Conservation (phyloP, 208 protist genomes). For the Trypanosomatidae sp. region DNA sequence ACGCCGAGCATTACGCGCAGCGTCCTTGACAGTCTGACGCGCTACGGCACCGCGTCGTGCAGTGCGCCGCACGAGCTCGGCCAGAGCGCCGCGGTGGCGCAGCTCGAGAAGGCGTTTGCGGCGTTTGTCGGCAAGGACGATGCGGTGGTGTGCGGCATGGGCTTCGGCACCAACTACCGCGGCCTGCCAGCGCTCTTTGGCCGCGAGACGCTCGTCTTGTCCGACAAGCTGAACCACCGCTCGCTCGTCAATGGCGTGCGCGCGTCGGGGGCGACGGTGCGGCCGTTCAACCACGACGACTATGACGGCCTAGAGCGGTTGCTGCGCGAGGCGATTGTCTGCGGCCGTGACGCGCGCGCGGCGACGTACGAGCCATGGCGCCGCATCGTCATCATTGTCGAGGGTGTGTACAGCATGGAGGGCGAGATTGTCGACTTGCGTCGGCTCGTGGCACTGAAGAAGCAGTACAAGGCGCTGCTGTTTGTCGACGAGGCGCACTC, state of each 20-base stretch:
- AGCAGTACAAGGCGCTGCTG: slow-evolving; percentile 94
- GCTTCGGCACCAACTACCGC: slow-evolving; percentile 85
- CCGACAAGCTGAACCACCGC: slow-evolving; percentile 96
- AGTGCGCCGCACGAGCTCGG: slow-evolving; percentile 55
- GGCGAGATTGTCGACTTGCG: slow-evolving; percentile 94
- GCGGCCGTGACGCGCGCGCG: slow-evolving; percentile 53
- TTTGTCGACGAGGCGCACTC: slow-evolving; percentile 98
- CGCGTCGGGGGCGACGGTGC: slow-evolving; percentile 70
- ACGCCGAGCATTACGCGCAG: slow-evolving; percentile 64
- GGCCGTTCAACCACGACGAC: slow-evolving; percentile 92
- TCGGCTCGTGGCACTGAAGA: slow-evolving; percentile 91
- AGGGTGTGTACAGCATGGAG: slow-evolving; percentile 98
- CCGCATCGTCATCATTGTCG: slow-evolving; percentile 91
- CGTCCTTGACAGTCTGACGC: slow-evolving; percentile 68
- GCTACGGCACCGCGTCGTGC: slow-evolving; percentile 62
- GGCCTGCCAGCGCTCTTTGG: slow-evolving; percentile 88
- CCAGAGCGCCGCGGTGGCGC: slow-evolving; percentile 21
- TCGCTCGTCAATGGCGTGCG: slow-evolving; percentile 95
- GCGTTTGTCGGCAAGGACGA: slow-evolving; percentile 91
- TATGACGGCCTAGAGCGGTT: slow-evolving; percentile 87
- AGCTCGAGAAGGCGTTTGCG: slow-evolving; percentile 89
- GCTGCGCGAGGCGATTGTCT: slow-evolving; percentile 72
- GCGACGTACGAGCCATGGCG: slow-evolving; percentile 62
- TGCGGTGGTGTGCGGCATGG: slow-evolving; percentile 92
- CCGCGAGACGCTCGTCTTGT: slow-evolving; percentile 89